These are phyloP conservation scores for Metschnikowia hibisci DNA, from an alignment of 805 yeast genomes.

Conservation along the genomic window DNA sequence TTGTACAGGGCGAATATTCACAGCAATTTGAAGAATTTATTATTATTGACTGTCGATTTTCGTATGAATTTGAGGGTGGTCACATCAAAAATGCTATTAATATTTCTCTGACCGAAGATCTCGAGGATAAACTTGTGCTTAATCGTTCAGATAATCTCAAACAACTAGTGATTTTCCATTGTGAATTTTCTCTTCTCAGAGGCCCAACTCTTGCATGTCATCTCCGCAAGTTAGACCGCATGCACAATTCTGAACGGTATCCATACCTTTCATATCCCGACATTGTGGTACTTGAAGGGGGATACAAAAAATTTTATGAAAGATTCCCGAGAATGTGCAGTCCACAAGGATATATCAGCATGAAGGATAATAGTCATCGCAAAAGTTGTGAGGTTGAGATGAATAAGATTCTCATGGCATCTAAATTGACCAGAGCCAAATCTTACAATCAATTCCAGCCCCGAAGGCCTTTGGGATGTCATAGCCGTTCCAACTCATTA, in stretches of 20 bases:
- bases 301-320: constrained; percentile 76
- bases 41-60: constrained; percentile 86
- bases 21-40: constrained; percentile 52
- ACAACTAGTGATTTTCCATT: constrained; percentile 75
- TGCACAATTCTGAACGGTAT: constrained; percentile 65
- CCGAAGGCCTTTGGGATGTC: constrained; percentile 9
- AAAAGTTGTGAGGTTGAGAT: constrained; percentile 43
- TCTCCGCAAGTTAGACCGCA: constrained; percentile 78
- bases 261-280: constrained; percentile 87
- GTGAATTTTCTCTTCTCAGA: constrained; percentile 88
- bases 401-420: constrained; percentile 42
- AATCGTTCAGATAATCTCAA: constrained; percentile 20
- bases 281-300: constrained; percentile 84
- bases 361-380: constrained; percentile 51
- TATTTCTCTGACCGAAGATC: constrained; percentile 61
- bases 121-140: constrained; percentile 54
- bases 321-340: constrained; percentile 54
- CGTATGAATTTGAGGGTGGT: constrained; percentile 89
- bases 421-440: constrained; percentile 39
- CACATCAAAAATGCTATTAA: constrained; percentile 84
- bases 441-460: constrained; percentile 29
- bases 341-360: constrained; percentile 80
- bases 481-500: constrained; percentile 16
- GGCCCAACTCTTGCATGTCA: constrained; percentile 94
- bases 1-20: constrained; percentile 50